These are phyloP conservation scores for Euclidium syriacum DNA, from an alignment of 345 rosid species.

Conservation along the genomic window DNA sequence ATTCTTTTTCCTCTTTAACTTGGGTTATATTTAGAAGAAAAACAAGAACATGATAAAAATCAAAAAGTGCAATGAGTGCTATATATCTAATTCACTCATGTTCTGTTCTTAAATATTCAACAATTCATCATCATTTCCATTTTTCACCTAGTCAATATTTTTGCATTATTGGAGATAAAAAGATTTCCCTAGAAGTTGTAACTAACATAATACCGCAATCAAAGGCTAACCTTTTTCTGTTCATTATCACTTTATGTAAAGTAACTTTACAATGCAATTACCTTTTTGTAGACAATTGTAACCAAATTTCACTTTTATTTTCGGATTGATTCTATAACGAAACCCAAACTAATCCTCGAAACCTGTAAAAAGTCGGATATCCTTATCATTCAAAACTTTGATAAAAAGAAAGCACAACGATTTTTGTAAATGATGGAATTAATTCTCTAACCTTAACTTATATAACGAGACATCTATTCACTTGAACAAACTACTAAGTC, in stretches of 20 bases:
- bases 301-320: no score
- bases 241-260: conserved; percentile 13
- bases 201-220: conserved; percentile 46
- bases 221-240: conserved; percentile 32
- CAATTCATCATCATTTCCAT: conserved; percentile 35
- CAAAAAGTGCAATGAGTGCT: conserved; percentile 37
- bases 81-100: conserved; percentile 36
- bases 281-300: neutral
- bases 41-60: conserved; percentile 14
- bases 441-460: neutral
- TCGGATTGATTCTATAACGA: no score
- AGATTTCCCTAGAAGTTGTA: neutral
- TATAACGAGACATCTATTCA: no score
- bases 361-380: no score
- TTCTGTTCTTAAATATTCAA: conserved; percentile 37
- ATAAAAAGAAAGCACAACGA: no score
- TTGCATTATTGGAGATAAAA: conserved; percentile 35
- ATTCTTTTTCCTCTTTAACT: neutral
- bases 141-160: conserved; percentile 28
- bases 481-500: no score
- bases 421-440: no score
- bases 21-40: neutral
- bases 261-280: conserved; percentile 28
- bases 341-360: no score
- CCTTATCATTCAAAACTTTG: no score